Percentiles rank a stretch among this genome's conserved stretches.
Evolutionary conservation across 73 alveolate genomes (phyloP).

Genomic region (Halteria grandinella): DNA sequence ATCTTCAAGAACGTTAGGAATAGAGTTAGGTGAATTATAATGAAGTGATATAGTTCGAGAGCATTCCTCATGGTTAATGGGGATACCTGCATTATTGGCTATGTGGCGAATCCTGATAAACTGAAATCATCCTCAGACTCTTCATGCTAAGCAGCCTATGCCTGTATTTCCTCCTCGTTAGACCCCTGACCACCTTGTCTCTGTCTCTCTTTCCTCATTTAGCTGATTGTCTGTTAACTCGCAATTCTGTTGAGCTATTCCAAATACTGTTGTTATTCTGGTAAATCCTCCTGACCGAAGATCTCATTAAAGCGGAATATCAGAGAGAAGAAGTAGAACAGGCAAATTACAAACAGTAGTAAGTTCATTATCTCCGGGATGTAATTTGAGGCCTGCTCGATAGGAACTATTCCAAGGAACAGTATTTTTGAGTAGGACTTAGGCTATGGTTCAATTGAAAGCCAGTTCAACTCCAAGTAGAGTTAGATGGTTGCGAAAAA

Average conservation of each 20-base stretch:
- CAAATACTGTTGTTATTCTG: too few species aligned
- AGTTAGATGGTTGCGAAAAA: conserved; percentile 41
- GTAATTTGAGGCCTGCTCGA: conserved; percentile 19
- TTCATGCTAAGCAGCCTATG: too few species aligned
- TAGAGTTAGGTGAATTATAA: conserved; percentile 4
- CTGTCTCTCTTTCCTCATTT: too few species aligned
- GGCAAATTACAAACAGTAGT: conserved; percentile 17
- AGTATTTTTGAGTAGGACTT: conserved; percentile 27
- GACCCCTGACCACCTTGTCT: too few species aligned
- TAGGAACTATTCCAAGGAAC: conserved; percentile 20
- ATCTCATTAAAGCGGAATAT: conserved; percentile 37
- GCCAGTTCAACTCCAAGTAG: conserved; percentile 22
- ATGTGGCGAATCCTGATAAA: too few species aligned
- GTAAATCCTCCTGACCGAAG: conserved; percentile 33
- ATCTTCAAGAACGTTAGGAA: conserved; percentile 20
- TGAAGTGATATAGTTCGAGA: conserved; percentile 32
- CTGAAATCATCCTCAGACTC: too few species aligned
- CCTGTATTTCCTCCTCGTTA: too few species aligned
- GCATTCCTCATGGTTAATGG: conserved; percentile 24
- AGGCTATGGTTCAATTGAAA: neutral
- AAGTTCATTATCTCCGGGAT: conserved; percentile 32
- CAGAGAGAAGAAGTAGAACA: conserved; percentile 41
- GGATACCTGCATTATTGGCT: too few species aligned
- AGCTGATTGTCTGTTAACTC: too few species aligned
- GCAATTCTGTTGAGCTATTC: too few species aligned